Base-by-base conservation (phyloP, 306 rosid species). In the Fagus crenata region DNA sequence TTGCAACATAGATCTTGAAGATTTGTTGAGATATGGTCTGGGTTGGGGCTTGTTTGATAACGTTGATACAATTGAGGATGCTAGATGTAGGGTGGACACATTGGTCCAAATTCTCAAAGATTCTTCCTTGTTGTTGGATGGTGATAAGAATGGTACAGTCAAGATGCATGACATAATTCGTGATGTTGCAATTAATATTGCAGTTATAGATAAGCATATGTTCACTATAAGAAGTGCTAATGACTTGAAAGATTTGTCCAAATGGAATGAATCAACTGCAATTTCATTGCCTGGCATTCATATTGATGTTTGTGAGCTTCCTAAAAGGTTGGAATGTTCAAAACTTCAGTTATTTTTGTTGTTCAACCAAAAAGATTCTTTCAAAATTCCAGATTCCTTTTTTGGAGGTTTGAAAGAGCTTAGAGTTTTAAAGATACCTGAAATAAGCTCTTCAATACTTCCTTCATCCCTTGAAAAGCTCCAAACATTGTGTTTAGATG, bases 1-100 rank as follows among this genome's bases (percentile, higher is more conserved):
- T 31, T 0, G 3, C 9, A 0, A 65, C 0, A 6, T 43, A 0
- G 0, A 2, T 1, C 1, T 67, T 0, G 33, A 37, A 12, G 49
- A 67, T 31, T 8, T 67, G 51, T 17, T 67, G 31, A 67, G 3
- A 15, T 35, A 14, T 17, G 1, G 33, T 1, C 5, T 67, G 32
- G 49, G 71, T 40, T 67, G 0, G 49, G 31, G 12, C 41, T 13
- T 67, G 17, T 15, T 39, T 35, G 3, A n/a, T 1, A 4, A 4
- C 49, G 7, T n/a, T 0, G 7, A 1, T 8, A 35, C 6, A 3
- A n/a, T 67, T 7, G 71, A 36, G n/a, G 33, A 0, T 14, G 46
- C 49, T 0, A 36, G 71, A 39, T 15, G 4, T 7, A 39, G 49
- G 18, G 17, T 67, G 31, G 14, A 14, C 22, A 0, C 3, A 9